These are phyloP conservation scores for Trichoderma polysporum DNA, from an alignment of 2,329 filamentous ascomycete genomes.

Conservation along the genomic window DNA sequence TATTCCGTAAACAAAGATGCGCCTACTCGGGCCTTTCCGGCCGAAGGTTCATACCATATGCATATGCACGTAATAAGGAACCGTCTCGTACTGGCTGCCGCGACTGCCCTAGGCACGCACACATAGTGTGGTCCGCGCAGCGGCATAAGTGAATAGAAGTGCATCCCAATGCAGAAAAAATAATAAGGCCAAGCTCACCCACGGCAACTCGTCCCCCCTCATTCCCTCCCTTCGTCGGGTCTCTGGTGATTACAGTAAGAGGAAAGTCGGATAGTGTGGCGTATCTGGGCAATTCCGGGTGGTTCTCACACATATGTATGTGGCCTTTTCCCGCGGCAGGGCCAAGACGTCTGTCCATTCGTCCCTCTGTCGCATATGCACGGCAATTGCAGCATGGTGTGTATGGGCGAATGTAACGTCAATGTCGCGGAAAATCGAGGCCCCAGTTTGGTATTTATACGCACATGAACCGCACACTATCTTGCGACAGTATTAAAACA, in stretches of 20 bases:
- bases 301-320: conserved; percentile 20
- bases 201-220: conserved; percentile 5
- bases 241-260: conserved; percentile 12
- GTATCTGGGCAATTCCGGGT: conserved; percentile 19
- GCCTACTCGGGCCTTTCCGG: conserved; percentile 22
- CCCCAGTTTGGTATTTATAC: conserved; percentile 21
- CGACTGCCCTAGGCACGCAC: neutral
- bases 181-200: conserved; percentile 3
- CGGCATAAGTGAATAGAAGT: conserved; percentile 10
- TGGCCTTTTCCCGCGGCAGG: conserved; percentile 19
- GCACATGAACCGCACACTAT: conserved; percentile 22
- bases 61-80: conserved; percentile 18
- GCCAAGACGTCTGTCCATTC: conserved; percentile 21
- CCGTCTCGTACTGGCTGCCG: conserved; percentile 10
- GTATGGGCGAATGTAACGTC: conserved; percentile 29
- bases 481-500: conserved; percentile 17
- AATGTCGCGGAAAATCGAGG: conserved; percentile 27
- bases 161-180: conserved; percentile 12
- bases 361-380: conserved; percentile 21
- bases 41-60: conserved; percentile 15
- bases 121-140: neutral
- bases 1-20: conserved; percentile 16
- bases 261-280: conserved; percentile 12
- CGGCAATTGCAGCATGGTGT: conserved; percentile 22
- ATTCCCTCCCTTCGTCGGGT: conserved; percentile 16